These are phyloP conservation scores for Candolleomyces eurysporus DNA, from an alignment of 768 basidiomycete species.

Conservation along the genomic window DNA sequence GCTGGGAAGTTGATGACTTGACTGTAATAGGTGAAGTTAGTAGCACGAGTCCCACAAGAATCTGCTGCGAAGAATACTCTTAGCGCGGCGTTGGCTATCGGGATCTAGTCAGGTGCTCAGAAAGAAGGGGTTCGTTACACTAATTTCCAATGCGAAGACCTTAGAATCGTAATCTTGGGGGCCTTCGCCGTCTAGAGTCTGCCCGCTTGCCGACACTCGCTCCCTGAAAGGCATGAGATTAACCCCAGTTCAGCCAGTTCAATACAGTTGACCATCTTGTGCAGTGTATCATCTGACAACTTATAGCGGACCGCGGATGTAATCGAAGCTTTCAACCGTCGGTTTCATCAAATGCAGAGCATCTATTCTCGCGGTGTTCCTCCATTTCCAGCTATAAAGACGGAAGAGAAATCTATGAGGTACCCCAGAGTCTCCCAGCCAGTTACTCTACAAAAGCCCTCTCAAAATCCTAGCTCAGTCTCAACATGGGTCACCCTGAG, in stretches of 20 bases:
- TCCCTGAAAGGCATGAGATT: not conserved
- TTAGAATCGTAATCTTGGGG: not conserved
- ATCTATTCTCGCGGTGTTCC: slow-evolving; percentile 3
- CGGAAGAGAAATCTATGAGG: not conserved
- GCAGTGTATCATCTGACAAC: not conserved
- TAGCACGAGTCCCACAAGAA: not conserved
- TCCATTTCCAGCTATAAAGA: not conserved
- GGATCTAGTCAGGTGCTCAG: not conserved
- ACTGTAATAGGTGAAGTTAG: not conserved
- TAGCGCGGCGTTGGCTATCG: not conserved
- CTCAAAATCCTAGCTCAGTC: not conserved
- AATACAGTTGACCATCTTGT: not conserved
- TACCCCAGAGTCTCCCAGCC: not conserved
- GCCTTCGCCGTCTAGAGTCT: not conserved
- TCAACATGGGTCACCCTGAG: slow-evolving; percentile 53
- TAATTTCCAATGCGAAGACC: not conserved
- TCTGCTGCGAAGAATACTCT: not conserved
- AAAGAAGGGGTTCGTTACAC: not conserved
- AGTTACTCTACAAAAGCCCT: not conserved
- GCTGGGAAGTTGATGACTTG: slow-evolving; percentile 1
- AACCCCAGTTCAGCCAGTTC: not conserved
- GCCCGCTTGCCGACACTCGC: not conserved
- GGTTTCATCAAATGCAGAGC: not conserved
- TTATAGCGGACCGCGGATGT: not conserved
- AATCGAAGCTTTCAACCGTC: not conserved